Evolutionary conservation across 176 grass and related monocot species (phyloP).

Genomic region (Juncus effusus): DNA sequence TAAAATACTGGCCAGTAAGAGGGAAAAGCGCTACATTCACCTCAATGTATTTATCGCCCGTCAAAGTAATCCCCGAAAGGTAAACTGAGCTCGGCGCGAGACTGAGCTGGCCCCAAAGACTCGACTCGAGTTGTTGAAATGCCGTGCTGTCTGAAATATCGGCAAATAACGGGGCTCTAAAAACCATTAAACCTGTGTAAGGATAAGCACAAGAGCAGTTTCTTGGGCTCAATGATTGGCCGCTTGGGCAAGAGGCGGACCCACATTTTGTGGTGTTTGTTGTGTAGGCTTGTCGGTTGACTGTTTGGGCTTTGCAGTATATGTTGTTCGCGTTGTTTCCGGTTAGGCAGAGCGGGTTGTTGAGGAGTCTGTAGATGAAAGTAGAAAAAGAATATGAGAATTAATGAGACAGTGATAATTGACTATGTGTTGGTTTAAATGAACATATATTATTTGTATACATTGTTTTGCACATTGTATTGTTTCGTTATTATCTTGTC

Average conservation of each 20-base stretch:
- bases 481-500: too few species aligned
- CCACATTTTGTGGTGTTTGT: conserved; percentile 48
- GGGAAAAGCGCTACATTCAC: conserved; percentile 59
- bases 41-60: conserved; percentile 40
- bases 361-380: conserved; percentile 46
- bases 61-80: conserved; percentile 47
- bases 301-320: conserved; percentile 46
- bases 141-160: conserved; percentile 29
- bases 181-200: conserved; percentile 49
- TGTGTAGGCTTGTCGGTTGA: conserved; percentile 22
- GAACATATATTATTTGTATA: too few species aligned
- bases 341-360: conserved; percentile 61
- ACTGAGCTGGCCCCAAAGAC: conserved; percentile 34
- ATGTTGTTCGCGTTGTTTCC: conserved; percentile 6
- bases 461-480: too few species aligned
- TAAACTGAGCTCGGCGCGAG: conserved; percentile 40
- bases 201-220: conserved; percentile 61
- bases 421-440: too few species aligned
- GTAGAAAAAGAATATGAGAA: not conserved
- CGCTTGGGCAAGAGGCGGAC: conserved; percentile 34
- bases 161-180: conserved; percentile 45
- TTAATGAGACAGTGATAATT: too few species aligned
- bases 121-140: conserved; percentile 52
- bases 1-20: conserved; percentile 38
- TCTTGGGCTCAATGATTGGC: conserved; percentile 46